Evolutionary conservation across 345 rosid species (phyloP).

Genomic region (Arabidopsis suecica): DNA sequence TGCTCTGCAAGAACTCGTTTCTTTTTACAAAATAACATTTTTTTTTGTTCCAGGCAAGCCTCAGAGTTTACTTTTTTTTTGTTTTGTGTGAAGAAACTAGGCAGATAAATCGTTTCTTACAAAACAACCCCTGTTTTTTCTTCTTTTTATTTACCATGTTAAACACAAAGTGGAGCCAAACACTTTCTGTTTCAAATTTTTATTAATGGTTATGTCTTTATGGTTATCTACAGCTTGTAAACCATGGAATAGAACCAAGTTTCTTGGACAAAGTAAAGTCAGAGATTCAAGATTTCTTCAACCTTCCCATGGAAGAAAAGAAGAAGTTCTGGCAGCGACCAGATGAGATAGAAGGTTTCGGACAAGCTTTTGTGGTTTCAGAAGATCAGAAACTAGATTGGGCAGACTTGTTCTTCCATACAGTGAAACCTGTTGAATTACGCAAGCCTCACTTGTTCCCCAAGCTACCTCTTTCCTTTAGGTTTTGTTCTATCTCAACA

Average conservation of each 20-base stretch:
- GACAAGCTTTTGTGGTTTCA: constrained; percentile 47
- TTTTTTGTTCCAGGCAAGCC: too few relatives aligned
- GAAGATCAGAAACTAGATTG: constrained; percentile 50
- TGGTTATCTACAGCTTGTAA: constrained; percentile 38
- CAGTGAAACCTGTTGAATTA: constrained; percentile 27
- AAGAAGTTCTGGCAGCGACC: constrained; percentile 39
- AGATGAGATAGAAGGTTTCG: constrained; percentile 42
- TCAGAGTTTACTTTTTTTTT: too few relatives aligned
- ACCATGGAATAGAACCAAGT: constrained; percentile 46
- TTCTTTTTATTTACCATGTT: not conserved
- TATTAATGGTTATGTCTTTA: not conserved
- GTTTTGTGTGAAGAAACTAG: not conserved
- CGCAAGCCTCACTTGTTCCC: constrained; percentile 47
- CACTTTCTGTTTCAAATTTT: not conserved
- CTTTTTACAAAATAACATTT: too few relatives aligned
- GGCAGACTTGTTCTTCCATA: constrained; percentile 40
- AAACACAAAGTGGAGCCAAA: not conserved
- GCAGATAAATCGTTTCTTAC: constrained; percentile 3
- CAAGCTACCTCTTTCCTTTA: constrained; percentile 45
- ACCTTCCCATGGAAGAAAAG: constrained; percentile 51
- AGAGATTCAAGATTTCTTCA: constrained; percentile 46
- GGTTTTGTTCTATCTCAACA: constrained; percentile 29
- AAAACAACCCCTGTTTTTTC: not conserved
- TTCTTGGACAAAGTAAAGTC: constrained; percentile 39
- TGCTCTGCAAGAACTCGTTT: not conserved